Conservation (phyloP, 768 basidiomycete species). For the Lactarius hengduanensis region DNA sequence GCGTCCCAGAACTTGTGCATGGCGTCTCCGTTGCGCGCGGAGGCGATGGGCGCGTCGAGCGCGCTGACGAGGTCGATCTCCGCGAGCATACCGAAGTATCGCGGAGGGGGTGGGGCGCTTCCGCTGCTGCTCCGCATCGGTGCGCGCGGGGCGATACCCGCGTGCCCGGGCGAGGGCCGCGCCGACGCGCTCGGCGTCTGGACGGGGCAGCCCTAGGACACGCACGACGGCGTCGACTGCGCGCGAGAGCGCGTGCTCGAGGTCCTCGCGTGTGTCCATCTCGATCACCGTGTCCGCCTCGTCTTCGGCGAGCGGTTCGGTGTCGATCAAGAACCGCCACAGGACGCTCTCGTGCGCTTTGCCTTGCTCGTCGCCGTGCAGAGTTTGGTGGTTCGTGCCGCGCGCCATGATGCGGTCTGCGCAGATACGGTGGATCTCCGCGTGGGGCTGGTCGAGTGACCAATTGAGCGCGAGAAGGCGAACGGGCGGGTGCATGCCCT, state of each 20-base stretch:
- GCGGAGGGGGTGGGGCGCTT: conserved; percentile 40
- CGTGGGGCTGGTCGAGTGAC: conserved; percentile 54
- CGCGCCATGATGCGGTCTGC: conserved; percentile 69
- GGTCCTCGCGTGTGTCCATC: conserved; percentile 56
- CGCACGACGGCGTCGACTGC: conserved; percentile 58
- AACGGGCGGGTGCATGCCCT: conserved; percentile 49
- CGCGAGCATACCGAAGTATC: conserved; percentile 79
- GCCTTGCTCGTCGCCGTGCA: conserved; percentile 54
- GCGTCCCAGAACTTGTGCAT: conserved; percentile 48
- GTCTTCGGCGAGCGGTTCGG: conserved; percentile 55
- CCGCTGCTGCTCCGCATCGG: conserved; percentile 36
- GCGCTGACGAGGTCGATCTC: conserved; percentile 62
- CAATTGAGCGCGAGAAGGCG: conserved; percentile 83
- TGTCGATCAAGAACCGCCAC: conserved; percentile 71
- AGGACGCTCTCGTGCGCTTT: conserved; percentile 75
- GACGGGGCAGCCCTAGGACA: conserved; percentile 53
- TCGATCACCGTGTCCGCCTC: conserved; percentile 72
- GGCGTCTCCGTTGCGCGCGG: conserved; percentile 33
- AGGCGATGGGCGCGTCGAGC: conserved; percentile 44
- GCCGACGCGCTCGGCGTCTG: conserved; percentile 54
- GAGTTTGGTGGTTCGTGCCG: conserved; percentile 83
- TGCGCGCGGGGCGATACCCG: conserved; percentile 43
- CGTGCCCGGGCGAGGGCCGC: conserved; percentile 47
- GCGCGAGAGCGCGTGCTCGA: conserved; percentile 54
- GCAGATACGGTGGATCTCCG: conserved; percentile 72